Evolutionary conservation across 1,139 yeast genomes (phyloP), one percentile per base, ranked within the genome.

Genomic region (Nakaseomyces kungkrabaensis): DNA sequence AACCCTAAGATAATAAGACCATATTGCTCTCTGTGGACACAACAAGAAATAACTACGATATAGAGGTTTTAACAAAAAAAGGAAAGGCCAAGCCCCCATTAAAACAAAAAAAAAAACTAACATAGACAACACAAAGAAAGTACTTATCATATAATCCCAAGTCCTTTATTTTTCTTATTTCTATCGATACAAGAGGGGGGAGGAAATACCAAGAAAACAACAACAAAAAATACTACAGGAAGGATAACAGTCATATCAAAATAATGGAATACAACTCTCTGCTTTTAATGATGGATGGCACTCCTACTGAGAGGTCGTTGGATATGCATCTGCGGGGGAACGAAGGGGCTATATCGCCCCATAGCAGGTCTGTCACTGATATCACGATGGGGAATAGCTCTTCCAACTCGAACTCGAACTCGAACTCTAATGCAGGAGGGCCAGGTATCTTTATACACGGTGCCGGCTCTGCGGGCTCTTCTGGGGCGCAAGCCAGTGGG

Each of bases 321-420:
- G 42, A 38, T 24, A 25, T 38, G 29, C 31, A 24, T 25, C 42
- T 38, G 5, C 42, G 42, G 8, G 42, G 42, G 29, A 38, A 38
- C 31, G 42, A 38, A 10, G 42, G 42, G 29, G 42, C 42, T 9
- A 38, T 38, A 38, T 38, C 42, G 13, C 42, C 42, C 24, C 42
- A 38, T 26, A 38, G 42, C 42, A 24, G 42, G 42, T 38, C 42
- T 5, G 38, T 36, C 8, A 38, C 42, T 4, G 42, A 38, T 25
- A 26, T 38, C 10, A 36, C 38, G 6, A 36, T 36, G 38, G 38
- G 25, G 7, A 36, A 17, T 7, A 4, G 11, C 13, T 5, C 7
- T 7, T 36, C 38, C 11, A 36, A 5, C 9, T 11, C 31, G n/a
- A 24, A 38, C 31, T 25, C 31, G 22, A 17, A 17, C 22, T 17